These are phyloP conservation scores for Aspergillus pseudoterreus DNA, from an alignment of 2,329 filamentous ascomycete species.

Conservation along the genomic window DNA sequence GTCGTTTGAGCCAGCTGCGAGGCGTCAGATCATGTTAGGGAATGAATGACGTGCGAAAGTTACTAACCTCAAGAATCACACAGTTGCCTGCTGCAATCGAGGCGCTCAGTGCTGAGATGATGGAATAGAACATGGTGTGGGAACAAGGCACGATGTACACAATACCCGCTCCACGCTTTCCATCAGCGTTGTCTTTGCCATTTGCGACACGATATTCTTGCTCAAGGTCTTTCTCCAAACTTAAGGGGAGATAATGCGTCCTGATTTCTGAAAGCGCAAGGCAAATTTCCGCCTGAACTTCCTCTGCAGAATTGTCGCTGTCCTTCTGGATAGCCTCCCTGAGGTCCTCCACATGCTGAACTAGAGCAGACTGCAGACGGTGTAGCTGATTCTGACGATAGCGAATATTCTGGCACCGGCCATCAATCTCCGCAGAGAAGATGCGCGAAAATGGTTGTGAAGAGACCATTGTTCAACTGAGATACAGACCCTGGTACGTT, in stretches of 20 bases:
- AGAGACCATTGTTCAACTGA: conserved; percentile 7
- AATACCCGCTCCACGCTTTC: conserved; percentile 18
- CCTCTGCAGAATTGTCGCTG: conserved; percentile 24
- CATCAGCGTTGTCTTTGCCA: conserved; percentile 17
- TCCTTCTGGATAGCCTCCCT: conserved; percentile 31
- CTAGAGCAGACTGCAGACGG: conserved; percentile 31
- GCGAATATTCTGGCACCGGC: conserved; percentile 34
- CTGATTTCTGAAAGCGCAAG: conserved; percentile 25
- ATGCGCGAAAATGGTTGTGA: conserved; percentile 24
- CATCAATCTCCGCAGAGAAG: conserved; percentile 34
- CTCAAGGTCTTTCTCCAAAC: conserved; percentile 13
- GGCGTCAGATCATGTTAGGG: not conserved
- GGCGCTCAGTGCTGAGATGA: conserved; percentile 43
- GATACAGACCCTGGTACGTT: too few relatives aligned
- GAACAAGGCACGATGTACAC: conserved; percentile 47
- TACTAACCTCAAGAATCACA: conserved; percentile 46
- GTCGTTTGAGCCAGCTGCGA: conserved; percentile 23
- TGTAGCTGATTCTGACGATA: conserved; percentile 40
- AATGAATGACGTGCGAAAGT: not conserved
- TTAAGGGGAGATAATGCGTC: conserved; percentile 21
- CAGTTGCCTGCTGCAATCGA: conserved; percentile 52
- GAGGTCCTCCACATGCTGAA: conserved; percentile 24
- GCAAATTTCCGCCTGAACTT: conserved; percentile 29
- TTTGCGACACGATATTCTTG: conserved; percentile 21
- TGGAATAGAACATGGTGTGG: conserved; percentile 49